These are phyloP conservation scores for Coemansia sp. DNA, from an alignment of 192 early-diverging fungal species.

Conservation along the genomic window DNA sequence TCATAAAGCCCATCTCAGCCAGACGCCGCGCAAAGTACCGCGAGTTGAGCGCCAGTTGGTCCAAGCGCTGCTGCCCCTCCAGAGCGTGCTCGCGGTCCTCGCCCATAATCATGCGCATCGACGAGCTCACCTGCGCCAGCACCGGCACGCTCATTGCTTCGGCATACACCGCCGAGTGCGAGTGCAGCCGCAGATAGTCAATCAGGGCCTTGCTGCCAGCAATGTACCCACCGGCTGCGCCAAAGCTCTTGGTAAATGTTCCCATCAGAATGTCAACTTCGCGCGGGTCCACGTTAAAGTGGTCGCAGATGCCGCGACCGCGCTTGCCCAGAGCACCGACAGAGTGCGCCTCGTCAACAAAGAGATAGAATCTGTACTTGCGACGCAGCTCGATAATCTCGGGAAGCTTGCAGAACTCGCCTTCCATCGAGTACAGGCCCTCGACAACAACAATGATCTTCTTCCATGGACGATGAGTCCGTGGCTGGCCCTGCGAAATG, in stretches of 20 bases:
- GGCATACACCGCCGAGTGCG: conserved; percentile 85
- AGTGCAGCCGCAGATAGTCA: conserved; percentile 74
- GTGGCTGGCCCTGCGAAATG: conserved; percentile 94
- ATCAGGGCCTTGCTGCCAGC: conserved; percentile 72
- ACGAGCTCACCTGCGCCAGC: conserved; percentile 85
- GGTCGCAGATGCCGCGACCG: conserved; percentile 95
- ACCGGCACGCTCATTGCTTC: conserved; percentile 86
- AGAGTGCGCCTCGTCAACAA: conserved; percentile 97
- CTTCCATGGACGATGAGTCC: conserved; percentile 98
- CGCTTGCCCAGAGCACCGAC: conserved; percentile 92
- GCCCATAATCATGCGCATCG: conserved; percentile 90
- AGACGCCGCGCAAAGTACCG: conserved; percentile 79
- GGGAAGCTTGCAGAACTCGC: conserved; percentile 84
- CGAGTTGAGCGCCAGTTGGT: conserved; percentile 83
- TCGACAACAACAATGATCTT: conserved; percentile 97
- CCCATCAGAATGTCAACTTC: conserved; percentile 96
- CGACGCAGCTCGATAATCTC: conserved; percentile 84
- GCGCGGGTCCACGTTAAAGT: conserved; percentile 85
- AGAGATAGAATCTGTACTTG: conserved; percentile 94
- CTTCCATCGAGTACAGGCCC: conserved; percentile 98
- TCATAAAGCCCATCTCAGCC: conserved; percentile 87
- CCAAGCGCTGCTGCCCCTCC: conserved; percentile 81
- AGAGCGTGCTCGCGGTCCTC: conserved; percentile 75
- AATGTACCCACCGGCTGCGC: conserved; percentile 95
- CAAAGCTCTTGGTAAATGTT: conserved; percentile 97